Base-by-base conservation (phyloP, 106 monocot genomes). In the Alisma plantagoaquatica region DNA sequence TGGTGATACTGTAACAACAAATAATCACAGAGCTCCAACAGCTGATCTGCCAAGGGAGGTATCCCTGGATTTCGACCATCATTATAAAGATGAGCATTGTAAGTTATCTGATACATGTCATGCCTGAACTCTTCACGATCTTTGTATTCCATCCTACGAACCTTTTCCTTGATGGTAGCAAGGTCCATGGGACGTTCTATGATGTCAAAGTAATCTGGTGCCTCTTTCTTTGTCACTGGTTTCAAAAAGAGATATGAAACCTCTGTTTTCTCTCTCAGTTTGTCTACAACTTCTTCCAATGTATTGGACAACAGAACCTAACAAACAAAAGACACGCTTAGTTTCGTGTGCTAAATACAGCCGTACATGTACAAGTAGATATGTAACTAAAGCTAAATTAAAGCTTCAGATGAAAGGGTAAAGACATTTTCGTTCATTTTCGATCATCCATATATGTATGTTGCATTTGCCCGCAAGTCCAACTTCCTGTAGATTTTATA, bases 221-320 rank as follows among this genome's bases (percentile, higher is more conserved):
- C 96, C 51, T 98, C 96, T 73, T 98, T 98, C 74, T 69, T 98
- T 1, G 81, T 80, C 35, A 98, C 96, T 15, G 89, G 89, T 61
- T 90, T 98, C 1, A 76, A 32, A 53, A 98, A 98, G 4, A 98
- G 65, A 62, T 66, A 90, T 1, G 96, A 81, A 11, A 80, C 49
- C 12, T 63, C 73, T 0, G 17, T 22, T 9, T 24, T 48, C 2
- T 76, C 77, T 51, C 61, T 70, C 55, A 98, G 57, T 25, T 31
- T 64, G 20, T 81, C 96, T 4, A 98, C 73, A 57, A 98, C 82
- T 44, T 51, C 69, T 49, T 76, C 84, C 49, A 98, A 61, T 51
- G 85, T 70, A 50, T 98, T 98, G 31, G 84, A 73, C 14, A 98
- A 63, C 26, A 73, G 46, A 9, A 96, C 35, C 35, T 38, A 38